Evolutionary conservation across 257 asterid species (phyloP), one percentile per base, ranked within the genome.

Genomic region (Echites panduratus): DNA sequence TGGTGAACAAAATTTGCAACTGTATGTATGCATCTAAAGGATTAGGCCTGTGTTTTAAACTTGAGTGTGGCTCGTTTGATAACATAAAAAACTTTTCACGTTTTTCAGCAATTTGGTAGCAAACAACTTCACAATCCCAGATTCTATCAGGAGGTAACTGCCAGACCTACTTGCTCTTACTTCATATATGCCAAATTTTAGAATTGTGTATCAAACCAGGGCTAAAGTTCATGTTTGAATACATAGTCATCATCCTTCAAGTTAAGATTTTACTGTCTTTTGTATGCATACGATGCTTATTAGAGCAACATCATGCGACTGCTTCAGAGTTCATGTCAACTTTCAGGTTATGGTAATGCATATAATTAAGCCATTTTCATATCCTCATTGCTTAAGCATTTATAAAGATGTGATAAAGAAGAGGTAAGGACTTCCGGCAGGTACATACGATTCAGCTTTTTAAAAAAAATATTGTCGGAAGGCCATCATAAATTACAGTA

Each of bases 61-160:
- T 43, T 41, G 56, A 10, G 26, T 53, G 9, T 47, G 24, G 38
- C 35, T 70, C 12, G 48, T 56, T 35, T 19, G 35, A 74, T 77
- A 47, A 77, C 41, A 62, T 58, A 17, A 57, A 59, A 8, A 22
- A 63, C 61, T 38, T 49, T 20, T 64, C 73, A 26, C 65, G 35
- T 70, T 70, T 40, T 72, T 71, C 79, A 85, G 97, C 56, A 93
- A 93, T 75, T 76, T 89, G 84, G 93, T 89, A 14, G 95, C 84
- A 79, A 90, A 93, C 87, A 88, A 88, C 82, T 86, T 90, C 78
- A 84, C 83, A 6, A 77, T 84, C 4, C 80, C 62, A 29, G 58
- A 67, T 76, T 79, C 90, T 47, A 80, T 75, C 58, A 78, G 72
- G 84, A 85, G 96, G 98, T 88, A 73, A 82, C 20, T 24, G 32